A percentile compares a stretch with the other conserved stretches of the same genome.
Conservation (phyloP, 805 yeast species). For the Torulaspora microellipsoides region DNA sequence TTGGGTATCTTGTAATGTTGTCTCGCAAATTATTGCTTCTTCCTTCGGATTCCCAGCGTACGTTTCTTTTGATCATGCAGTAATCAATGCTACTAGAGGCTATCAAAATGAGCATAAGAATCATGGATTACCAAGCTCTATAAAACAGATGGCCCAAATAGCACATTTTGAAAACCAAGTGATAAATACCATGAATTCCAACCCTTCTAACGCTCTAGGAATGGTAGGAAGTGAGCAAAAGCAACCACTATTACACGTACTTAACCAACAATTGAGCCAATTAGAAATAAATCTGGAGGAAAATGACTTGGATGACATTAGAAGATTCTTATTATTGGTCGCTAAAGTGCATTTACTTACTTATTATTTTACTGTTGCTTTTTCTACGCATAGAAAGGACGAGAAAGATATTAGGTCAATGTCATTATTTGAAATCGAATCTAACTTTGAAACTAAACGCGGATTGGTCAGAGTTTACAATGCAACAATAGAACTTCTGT, state of each 20-base stretch:
- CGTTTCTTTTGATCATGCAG: conserved; percentile 74
- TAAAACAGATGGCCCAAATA: conserved; percentile 75
- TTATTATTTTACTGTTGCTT: conserved; percentile 66
- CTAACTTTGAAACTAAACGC: conserved; percentile 55
- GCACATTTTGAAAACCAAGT: conserved; percentile 84
- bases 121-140: conserved; percentile 48
- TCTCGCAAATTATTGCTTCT: conserved; percentile 84
- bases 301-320: conserved; percentile 55
- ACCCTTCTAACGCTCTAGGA: conserved; percentile 61
- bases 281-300: conserved; percentile 51
- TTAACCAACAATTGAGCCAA: conserved; percentile 70
- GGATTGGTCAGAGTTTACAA: conserved; percentile 77
- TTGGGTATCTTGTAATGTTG: conserved; percentile 91
- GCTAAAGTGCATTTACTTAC: conserved; percentile 80
- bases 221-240: conserved; percentile 65
- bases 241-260: conserved; percentile 65
- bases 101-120: conserved; percentile 18
- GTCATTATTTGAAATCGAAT: conserved; percentile 22
- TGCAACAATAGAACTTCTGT: conserved; percentile 67
- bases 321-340: conserved; percentile 63
- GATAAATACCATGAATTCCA: conserved; percentile 68
- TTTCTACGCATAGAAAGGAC: conserved; percentile 6
- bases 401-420: conserved; percentile 6
- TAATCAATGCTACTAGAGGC: conserved; percentile 45
- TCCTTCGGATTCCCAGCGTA: conserved; percentile 94